These are phyloP conservation scores for Phaeosphaeria sp. DNA, from an alignment of 2,329 filamentous ascomycete genomes.

Conservation along the genomic window DNA sequence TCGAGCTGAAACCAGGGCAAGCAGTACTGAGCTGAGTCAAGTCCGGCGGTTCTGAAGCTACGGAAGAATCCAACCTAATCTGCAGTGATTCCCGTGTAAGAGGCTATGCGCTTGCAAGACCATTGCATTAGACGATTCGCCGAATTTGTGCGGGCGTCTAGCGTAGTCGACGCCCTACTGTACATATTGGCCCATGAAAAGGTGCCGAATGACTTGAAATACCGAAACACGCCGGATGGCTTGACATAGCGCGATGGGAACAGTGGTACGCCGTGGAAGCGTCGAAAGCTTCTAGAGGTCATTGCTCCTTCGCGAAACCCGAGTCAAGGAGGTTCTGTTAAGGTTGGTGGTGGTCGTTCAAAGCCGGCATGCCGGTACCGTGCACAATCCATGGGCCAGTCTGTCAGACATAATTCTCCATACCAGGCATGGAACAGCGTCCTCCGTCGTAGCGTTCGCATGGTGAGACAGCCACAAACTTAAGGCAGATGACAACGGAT, in stretches of 20 bases:
- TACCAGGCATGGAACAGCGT: constrained; percentile 3
- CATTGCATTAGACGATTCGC: not conserved
- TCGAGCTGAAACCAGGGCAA: not conserved
- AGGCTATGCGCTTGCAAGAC: not conserved
- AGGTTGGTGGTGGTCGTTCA: constrained; percentile 21
- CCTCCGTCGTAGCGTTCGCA: constrained; percentile 1
- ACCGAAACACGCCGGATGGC: not conserved
- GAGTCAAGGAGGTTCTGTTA: constrained; percentile 20
- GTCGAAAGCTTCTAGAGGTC: not conserved
- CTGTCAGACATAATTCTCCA: constrained; percentile 16
- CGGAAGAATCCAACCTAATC: not conserved
- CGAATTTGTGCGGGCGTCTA: not conserved
- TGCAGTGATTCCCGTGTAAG: not conserved
- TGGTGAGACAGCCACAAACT: constrained; percentile 7
- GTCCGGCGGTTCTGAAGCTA: not conserved
- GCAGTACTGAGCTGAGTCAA: not conserved
- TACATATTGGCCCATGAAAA: not conserved
- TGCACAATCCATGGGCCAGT: constrained; percentile 6
- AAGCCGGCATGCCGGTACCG: constrained; percentile 14
- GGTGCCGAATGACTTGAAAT: not conserved
- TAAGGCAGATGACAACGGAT: constrained; percentile 1
- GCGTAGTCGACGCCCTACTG: not conserved
- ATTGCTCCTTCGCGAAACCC: not conserved
- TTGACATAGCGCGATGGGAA: not conserved
- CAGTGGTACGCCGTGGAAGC: not conserved